Conservation (phyloP, 257 asterid genomes). For the Hygrophila difformis region DNA sequence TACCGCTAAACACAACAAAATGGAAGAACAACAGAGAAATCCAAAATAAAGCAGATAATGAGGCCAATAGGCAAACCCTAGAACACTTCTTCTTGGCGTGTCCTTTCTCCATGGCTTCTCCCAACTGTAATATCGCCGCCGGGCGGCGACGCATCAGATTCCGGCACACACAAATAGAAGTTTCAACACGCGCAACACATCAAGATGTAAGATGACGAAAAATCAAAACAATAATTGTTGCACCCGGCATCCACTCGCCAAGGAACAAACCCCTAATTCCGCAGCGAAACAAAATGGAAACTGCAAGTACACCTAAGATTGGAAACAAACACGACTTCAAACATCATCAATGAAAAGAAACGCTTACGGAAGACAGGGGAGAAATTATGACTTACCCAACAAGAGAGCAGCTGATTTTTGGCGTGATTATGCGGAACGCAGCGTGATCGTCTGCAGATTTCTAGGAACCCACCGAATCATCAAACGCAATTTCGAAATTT, state of each 20-base stretch:
- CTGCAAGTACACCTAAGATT: not conserved
- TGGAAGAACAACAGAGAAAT: slow-evolving; percentile 49
- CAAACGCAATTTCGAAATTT: too few relatives aligned
- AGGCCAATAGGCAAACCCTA: slow-evolving; percentile 45
- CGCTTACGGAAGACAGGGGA: not conserved
- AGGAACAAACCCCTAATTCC: not conserved
- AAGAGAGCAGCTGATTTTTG: not conserved
- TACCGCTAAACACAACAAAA: slow-evolving; percentile 38
- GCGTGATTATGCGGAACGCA: too few relatives aligned
- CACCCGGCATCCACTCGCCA: too few relatives aligned
- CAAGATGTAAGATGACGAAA: too few relatives aligned
- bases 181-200: not conserved
- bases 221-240: too few relatives aligned
- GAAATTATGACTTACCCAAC: slow-evolving; percentile 12
- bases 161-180: not conserved
- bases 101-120: slow-evolving; percentile 54
- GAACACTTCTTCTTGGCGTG: slow-evolving; percentile 41
- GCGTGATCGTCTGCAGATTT: slow-evolving; percentile 16
- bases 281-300: not conserved
- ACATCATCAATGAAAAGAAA: slow-evolving; percentile 4
- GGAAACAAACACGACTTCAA: slow-evolving; percentile 1
- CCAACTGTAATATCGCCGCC: slow-evolving; percentile 21
- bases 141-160: slow-evolving; percentile 57
- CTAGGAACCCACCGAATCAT: slow-evolving; percentile 7
- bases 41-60: slow-evolving; percentile 57